phyloP scores from a whole-genome alignment of 2,329 filamentous ascomycete genomes.

The Aspergillus sp. region DNA sequence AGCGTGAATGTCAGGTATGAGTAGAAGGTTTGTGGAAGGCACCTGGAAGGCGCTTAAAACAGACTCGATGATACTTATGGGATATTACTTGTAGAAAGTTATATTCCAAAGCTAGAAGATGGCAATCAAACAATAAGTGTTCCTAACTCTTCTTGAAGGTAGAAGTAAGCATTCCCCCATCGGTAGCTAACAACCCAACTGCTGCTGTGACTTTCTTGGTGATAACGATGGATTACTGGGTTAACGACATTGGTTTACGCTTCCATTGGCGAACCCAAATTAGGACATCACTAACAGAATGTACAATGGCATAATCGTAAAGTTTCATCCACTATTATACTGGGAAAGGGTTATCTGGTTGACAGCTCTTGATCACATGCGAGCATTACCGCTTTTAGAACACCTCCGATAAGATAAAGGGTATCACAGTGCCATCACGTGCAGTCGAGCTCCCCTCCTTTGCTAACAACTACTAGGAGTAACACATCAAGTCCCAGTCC shows the following conservation, averaged over 20 bases:
- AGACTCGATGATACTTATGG: too few species aligned
- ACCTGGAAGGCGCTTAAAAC: neutral
- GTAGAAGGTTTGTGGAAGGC: neutral
- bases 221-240: too few species aligned
- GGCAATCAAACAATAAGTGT: too few species aligned
- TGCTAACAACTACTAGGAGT: neutral
- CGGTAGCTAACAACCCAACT: too few species aligned
- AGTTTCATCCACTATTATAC: neutral
- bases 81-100: too few species aligned
- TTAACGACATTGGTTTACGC: neutral
- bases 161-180: too few species aligned
- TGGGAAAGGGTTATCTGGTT: neutral
- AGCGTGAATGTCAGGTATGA: neutral
- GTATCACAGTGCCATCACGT: constrained; percentile 22
- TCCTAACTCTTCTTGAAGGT: too few species aligned
- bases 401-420: constrained; percentile 15
- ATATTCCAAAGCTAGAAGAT: too few species aligned
- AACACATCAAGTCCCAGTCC: neutral
- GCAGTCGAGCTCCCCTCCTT: constrained; percentile 16
- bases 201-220: too few species aligned
- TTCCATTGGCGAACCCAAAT: too few species aligned
- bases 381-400: neutral
- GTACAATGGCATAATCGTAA: neutral
- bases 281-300: too few species aligned
- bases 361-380: neutral